Evolutionary conservation across 345 rosid genomes (phyloP).

Genomic region (Fremontodendron californicum): DNA sequence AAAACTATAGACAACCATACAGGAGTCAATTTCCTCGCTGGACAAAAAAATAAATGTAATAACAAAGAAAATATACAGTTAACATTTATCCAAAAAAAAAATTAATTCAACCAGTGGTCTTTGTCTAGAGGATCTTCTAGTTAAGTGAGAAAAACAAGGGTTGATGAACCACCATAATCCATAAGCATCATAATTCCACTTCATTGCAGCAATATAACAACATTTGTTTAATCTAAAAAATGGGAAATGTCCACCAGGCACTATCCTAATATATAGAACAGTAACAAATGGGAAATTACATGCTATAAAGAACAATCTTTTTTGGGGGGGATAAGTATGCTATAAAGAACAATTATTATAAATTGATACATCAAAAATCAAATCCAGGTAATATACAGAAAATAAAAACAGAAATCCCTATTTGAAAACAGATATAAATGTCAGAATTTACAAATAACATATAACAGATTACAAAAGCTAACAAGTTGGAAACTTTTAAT

Average conservation of each 20-base stretch:
- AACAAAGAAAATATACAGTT: background rate
- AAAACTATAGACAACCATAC: background rate
- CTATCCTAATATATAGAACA: background rate
- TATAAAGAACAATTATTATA: background rate
- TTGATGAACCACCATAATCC: background rate
- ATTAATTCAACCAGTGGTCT: background rate
- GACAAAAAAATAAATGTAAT: slow-evolving; percentile 4
- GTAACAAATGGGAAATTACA: background rate
- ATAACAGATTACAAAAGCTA: background rate
- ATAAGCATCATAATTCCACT: background rate
- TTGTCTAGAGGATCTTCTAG: background rate
- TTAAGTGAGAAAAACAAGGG: background rate
- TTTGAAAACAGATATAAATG: background rate
- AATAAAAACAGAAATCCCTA: background rate
- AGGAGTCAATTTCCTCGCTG: background rate
- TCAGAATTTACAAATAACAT: background rate
- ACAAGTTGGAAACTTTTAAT: background rate
- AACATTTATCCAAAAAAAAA: background rate
- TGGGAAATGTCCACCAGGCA: background rate
- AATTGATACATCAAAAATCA: background rate
- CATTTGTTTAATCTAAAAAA: background rate
- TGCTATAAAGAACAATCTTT: background rate
- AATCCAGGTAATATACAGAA: background rate
- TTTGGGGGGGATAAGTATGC: too few relatives aligned
- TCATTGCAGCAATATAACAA: background rate